Evolutionary conservation across 192 early-diverging fungal genomes (phyloP).

Genomic region (Thoreauomyces humboldtii): DNA sequence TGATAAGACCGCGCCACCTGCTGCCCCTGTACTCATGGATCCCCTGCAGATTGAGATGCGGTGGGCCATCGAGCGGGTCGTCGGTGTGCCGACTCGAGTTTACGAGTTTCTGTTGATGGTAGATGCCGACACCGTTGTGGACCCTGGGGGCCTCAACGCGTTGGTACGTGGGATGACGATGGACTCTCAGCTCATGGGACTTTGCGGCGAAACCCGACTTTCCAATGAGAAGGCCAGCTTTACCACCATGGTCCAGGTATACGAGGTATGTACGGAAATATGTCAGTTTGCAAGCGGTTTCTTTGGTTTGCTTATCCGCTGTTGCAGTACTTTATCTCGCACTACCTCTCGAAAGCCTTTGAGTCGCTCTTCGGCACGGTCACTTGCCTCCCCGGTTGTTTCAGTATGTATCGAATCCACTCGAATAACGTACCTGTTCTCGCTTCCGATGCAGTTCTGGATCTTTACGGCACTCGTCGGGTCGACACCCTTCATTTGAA

Average conservation of each 20-base stretch:
- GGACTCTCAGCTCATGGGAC: conserved; percentile 81
- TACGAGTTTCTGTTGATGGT: conserved; percentile 93
- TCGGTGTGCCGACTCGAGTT: conserved; percentile 84
- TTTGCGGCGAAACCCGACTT: conserved; percentile 88
- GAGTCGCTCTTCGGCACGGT: conserved; percentile 53
- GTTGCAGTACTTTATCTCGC: conserved; percentile 48
- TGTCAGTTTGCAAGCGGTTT: too few relatives aligned
- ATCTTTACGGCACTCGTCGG: conserved; percentile 74
- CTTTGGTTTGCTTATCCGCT: conserved; percentile 95
- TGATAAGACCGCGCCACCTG: too few relatives aligned
- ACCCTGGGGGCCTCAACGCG: conserved; percentile 72
- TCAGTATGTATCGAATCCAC: conserved; percentile 91
- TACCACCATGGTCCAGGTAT: conserved; percentile 95
- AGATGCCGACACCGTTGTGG: conserved; percentile 85
- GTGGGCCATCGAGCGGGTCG: conserved; percentile 88
- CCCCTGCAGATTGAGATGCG: conserved; percentile 91
- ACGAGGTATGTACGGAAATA: too few relatives aligned
- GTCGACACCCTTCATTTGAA: conserved; percentile 93
- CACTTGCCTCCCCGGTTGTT: conserved; percentile 74
- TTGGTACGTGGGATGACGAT: conserved; percentile 84
- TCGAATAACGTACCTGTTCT: conserved; percentile 59
- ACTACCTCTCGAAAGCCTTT: conserved; percentile 47
- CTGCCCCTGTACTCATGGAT: conserved; percentile 70
- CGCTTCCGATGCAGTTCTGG: conserved; percentile 66
- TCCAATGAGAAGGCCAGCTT: conserved; percentile 83